These are phyloP conservation scores for Cadophora malorum DNA, from an alignment of 2,329 filamentous ascomycete genomes.

Conservation along the genomic window DNA sequence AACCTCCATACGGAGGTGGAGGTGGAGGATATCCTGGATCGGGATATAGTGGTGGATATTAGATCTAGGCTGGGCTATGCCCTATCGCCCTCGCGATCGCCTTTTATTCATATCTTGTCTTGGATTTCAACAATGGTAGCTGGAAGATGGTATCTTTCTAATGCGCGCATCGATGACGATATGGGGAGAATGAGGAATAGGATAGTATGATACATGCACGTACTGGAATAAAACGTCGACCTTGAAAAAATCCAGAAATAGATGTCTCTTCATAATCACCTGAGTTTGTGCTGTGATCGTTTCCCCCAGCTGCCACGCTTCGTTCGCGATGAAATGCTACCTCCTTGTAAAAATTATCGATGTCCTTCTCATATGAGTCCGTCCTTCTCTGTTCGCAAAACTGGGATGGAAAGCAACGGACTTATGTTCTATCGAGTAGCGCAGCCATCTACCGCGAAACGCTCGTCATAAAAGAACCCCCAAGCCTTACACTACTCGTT, in stretches of 20 bases:
- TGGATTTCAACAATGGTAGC: neutral
- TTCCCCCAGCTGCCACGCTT: neutral
- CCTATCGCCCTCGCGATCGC: neutral
- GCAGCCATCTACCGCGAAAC: neutral
- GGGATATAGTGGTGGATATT: constrained; percentile 18
- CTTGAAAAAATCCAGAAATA: neutral
- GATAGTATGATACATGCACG: neutral
- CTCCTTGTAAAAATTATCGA: neutral
- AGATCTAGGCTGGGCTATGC: neutral
- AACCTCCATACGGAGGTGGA: constrained; percentile 14
- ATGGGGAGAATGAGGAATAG: neutral
- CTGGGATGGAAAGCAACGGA: neutral
- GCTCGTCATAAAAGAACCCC: constrained; percentile 21
- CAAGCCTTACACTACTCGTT: constrained; percentile 12
- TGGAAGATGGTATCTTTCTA: neutral
- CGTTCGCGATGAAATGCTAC: neutral
- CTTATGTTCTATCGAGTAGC: neutral
- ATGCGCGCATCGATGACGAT: neutral
- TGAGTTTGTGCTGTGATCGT: neutral
- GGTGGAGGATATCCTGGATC: constrained; percentile 16
- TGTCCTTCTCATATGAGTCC: neutral
- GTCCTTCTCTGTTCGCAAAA: neutral
- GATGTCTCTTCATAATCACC: neutral
- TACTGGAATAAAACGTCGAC: constrained; percentile 4
- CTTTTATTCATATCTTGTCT: neutral